phyloP scores from a whole-genome alignment of 495 filamentous ascomycete genomes.

The Penicillium paradoxum region DNA sequence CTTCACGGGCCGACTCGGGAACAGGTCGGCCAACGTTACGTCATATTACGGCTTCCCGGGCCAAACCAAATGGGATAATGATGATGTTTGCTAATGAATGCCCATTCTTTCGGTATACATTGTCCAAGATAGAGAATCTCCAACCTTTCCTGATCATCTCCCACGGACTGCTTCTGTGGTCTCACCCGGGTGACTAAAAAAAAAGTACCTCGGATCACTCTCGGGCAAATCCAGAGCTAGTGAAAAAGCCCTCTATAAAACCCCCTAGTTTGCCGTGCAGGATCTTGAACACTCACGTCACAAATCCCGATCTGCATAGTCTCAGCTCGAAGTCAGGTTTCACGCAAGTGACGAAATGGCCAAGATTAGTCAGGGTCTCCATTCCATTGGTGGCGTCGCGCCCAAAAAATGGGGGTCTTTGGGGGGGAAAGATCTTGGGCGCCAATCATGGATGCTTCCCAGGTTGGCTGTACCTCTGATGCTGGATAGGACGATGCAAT shows the following conservation, averaged over 20 bases:
- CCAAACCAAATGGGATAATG: constrained; percentile 1
- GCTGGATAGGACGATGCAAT: neutral
- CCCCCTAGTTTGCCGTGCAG: constrained; percentile 1
- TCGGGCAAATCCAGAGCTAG: neutral
- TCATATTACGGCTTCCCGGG: constrained; percentile 10
- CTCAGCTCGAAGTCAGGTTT: neutral
- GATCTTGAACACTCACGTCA: constrained; percentile 2
- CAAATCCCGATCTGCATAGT: neutral
- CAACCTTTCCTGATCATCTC: neutral
- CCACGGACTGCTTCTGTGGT: neutral
- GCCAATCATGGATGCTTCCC: neutral
- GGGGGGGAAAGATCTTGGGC: neutral
- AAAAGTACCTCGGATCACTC: neutral
- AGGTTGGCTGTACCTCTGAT: neutral
- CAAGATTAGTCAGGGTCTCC: neutral
- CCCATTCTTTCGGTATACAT: too few species aligned
- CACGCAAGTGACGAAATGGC: constrained; percentile 4
- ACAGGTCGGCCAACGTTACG: constrained; percentile 1
- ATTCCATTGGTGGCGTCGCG: constrained; percentile 1
- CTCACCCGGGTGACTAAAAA: neutral
- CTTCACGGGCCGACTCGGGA: constrained; percentile 6
- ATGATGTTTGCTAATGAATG: constrained; percentile 7
- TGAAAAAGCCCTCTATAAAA: neutral
- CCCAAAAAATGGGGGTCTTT: neutral
- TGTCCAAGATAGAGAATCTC: neutral